Conservation (phyloP, 1,139 yeast species). For the Hyphopichia wangnamkhiaoensis region DNA sequence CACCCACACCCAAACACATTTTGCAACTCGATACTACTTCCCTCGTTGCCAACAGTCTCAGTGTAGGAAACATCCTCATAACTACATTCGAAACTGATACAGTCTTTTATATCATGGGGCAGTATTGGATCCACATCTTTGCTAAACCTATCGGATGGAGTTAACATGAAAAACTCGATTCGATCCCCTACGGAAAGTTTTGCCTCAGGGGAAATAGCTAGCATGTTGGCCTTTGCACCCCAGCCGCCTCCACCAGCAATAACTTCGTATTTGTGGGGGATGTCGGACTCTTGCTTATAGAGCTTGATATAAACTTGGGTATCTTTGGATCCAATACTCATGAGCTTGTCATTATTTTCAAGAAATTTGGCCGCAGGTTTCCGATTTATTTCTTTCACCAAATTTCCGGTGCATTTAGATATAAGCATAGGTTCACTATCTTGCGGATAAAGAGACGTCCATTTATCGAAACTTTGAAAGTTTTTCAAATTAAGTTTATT, state of each 20-base stretch:
- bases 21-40: conserved; percentile 12
- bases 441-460: conserved; percentile 31
- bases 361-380: conserved; percentile 53
- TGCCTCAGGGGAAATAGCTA: conserved; percentile 61
- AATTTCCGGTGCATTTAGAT: conserved; percentile 50
- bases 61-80: conserved; percentile 28
- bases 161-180: conserved; percentile 49
- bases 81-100: conserved; percentile 32
- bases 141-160: conserved; percentile 33
- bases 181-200: conserved; percentile 43
- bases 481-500: conserved; percentile 6
- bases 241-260: conserved; percentile 70
- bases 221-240: conserved; percentile 62
- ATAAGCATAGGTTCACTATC: conserved; percentile 26
- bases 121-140: too few species aligned
- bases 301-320: conserved; percentile 49
- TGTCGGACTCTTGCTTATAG: conserved; percentile 16
- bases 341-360: conserved; percentile 42
- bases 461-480: conserved; percentile 23
- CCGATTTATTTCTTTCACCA: conserved; percentile 49
- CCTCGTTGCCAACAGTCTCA: conserved; percentile 6
- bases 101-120: conserved; percentile 8
- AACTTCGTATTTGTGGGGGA: conserved; percentile 40
- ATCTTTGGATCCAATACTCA: conserved; percentile 46
- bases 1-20: conserved; percentile 47